Percentiles rank a stretch among this genome's conserved stretches.
These are phyloP conservation scores for Boletus semigastroideus DNA, from an alignment of 1,284 basidiomycete genomes.

Conservation along the genomic window DNA sequence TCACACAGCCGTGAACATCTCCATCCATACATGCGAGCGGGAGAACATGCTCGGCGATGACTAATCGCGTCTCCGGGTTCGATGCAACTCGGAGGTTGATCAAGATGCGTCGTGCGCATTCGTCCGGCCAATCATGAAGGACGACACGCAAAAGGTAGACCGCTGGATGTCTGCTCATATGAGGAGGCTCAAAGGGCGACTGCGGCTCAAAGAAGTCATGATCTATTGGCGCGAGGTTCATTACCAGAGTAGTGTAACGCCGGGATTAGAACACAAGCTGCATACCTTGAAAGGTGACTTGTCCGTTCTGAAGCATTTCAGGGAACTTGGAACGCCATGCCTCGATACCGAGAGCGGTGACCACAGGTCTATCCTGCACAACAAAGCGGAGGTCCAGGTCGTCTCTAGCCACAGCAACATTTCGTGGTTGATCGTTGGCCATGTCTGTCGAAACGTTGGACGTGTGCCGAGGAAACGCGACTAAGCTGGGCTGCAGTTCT, in stretches of 20 bases:
- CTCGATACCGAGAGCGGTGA: slow-evolving; percentile 59
- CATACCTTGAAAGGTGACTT: slow-evolving; percentile 57
- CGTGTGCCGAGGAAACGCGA: neutral
- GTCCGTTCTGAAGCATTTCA: slow-evolving; percentile 55
- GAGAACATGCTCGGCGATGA: slow-evolving; percentile 68
- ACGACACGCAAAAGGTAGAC: slow-evolving; percentile 70
- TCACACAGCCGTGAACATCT: slow-evolving; percentile 23
- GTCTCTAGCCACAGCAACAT: neutral
- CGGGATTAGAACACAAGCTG: neutral
- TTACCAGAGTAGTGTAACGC: neutral
- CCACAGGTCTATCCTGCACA: slow-evolving; percentile 67
- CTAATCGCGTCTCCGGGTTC: slow-evolving; percentile 49
- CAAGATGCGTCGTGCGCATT: slow-evolving; percentile 52
- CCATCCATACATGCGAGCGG: slow-evolving; percentile 63
- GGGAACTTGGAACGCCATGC: slow-evolving; percentile 66
- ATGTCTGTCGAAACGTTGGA: slow-evolving; percentile 1
- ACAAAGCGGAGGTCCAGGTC: slow-evolving; percentile 42
- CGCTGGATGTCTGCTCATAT: slow-evolving; percentile 44
- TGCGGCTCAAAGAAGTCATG: slow-evolving; percentile 75
- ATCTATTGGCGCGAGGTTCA: slow-evolving; percentile 33
- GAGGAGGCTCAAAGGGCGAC: slow-evolving; percentile 35
- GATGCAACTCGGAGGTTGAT: slow-evolving; percentile 53
- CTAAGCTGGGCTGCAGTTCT: neutral
- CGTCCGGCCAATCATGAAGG: slow-evolving; percentile 74
- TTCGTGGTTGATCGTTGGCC: neutral